These are phyloP conservation scores for Eimeria brunetti DNA, from an alignment of 169 alveolate species.

Conservation along the genomic window DNA sequence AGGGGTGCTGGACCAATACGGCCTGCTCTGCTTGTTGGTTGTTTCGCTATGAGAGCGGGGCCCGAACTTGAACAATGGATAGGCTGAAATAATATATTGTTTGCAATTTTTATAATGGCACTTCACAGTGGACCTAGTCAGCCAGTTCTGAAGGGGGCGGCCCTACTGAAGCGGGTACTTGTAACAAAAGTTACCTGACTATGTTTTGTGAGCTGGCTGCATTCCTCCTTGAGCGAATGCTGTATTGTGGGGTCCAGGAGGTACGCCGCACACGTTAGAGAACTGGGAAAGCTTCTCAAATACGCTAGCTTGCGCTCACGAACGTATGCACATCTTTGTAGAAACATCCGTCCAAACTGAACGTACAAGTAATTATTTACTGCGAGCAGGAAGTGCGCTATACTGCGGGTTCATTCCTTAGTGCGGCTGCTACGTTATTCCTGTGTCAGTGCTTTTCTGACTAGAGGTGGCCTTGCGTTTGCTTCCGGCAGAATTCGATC, in stretches of 20 bases:
- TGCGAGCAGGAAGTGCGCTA: background rate
- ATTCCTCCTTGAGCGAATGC: background rate
- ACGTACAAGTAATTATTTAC: background rate
- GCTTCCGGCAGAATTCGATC: background rate
- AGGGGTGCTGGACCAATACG: background rate
- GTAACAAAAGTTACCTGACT: background rate
- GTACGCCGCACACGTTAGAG: background rate
- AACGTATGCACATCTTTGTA: background rate
- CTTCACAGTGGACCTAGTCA: background rate
- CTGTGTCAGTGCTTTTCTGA: background rate
- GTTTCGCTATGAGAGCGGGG: background rate
- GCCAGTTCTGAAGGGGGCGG: background rate
- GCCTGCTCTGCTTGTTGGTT: background rate
- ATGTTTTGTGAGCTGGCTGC: background rate
- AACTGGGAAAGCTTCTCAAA: background rate
- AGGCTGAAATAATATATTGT: background rate
- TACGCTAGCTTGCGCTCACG: background rate
- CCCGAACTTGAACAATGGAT: background rate
- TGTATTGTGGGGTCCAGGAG: background rate
- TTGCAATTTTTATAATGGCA: background rate
- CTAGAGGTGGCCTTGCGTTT: background rate
- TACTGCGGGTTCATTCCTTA: background rate
- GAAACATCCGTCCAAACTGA: background rate
- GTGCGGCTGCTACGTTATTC: background rate
- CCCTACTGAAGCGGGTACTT: background rate